Evolutionary conservation across 371 early-diverging fungal species (phyloP).

Genomic region (Mortierella sp.): DNA sequence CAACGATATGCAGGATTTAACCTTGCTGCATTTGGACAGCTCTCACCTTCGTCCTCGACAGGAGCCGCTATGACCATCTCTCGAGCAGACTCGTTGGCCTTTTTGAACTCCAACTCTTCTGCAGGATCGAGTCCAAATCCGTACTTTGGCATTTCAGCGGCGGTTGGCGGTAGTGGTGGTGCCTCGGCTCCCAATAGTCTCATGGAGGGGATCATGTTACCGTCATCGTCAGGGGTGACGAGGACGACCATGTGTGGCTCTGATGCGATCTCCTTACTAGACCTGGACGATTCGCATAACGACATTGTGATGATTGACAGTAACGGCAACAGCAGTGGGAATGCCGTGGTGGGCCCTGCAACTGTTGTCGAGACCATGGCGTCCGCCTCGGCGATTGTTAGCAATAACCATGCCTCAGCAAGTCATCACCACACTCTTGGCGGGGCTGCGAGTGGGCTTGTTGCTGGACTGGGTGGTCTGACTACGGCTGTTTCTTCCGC

Average conservation of each 20-base stretch:
- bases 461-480: background rate
- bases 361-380: constrained; percentile 52
- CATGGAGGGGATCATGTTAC: constrained; percentile 12
- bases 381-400: constrained; percentile 47
- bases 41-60: constrained; percentile 46
- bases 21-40: constrained; percentile 49
- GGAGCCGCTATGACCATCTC: constrained; percentile 36
- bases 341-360: constrained; percentile 35
- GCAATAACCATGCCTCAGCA: constrained; percentile 7
- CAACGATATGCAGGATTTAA: constrained; percentile 48
- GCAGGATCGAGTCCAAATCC: constrained; percentile 21
- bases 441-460: background rate
- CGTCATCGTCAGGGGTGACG: constrained; percentile 9
- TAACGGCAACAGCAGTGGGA: constrained; percentile 43
- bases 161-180: background rate
- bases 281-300: constrained; percentile 49
- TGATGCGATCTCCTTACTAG: constrained; percentile 48
- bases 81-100: constrained; percentile 33
- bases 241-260: constrained; percentile 43
- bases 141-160: constrained; percentile 23
- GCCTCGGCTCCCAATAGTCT: background rate
- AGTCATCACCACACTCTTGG: constrained; percentile 8
- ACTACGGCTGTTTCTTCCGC: constrained; percentile 23
- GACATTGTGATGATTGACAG: constrained; percentile 57
- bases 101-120: constrained; percentile 25